Evolutionary conservation across 2,329 filamentous ascomycete species (phyloP).

Genomic region (Scedosporium boydii): DNA sequence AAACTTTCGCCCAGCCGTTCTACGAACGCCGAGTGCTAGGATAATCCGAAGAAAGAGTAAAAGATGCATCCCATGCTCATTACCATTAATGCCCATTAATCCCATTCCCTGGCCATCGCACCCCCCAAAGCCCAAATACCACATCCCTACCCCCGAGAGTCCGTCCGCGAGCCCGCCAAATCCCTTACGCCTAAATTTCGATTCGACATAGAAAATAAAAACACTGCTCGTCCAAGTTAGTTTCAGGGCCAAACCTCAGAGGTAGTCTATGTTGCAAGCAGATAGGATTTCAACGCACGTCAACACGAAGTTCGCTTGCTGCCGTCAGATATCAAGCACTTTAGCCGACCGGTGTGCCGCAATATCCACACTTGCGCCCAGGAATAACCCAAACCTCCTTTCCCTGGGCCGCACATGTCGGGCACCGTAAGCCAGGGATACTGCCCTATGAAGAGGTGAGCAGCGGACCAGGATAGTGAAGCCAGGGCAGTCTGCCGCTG

Average conservation of each 20-base stretch:
- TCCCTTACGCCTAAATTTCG: not conserved
- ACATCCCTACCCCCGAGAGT: not conserved
- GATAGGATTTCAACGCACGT: not conserved
- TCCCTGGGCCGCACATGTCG: constrained; percentile 37
- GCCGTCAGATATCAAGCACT: not conserved
- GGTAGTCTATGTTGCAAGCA: not conserved
- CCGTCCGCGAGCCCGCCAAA: not conserved
- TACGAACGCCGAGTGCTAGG: not conserved
- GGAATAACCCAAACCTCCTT: constrained; percentile 48
- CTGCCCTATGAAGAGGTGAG: constrained; percentile 7
- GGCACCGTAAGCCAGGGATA: constrained; percentile 43
- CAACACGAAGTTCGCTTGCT: not conserved
- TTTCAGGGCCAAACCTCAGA: not conserved
- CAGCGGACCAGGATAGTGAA: not conserved
- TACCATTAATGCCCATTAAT: not conserved
- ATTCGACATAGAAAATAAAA: not conserved
- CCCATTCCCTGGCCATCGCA: not conserved
- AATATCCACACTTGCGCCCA: constrained; percentile 39
- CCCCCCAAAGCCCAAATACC: not conserved
- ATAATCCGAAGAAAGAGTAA: not conserved
- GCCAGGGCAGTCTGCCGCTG: not conserved
- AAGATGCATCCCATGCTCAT: not conserved
- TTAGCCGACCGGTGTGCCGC: constrained; percentile 33
- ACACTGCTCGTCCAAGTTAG: not conserved
- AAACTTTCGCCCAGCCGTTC: not conserved